Evolutionary conservation across 2,329 filamentous ascomycete species (phyloP), one percentile per base, ranked within the genome.

Genomic region (Cladorrhinum sp.): DNA sequence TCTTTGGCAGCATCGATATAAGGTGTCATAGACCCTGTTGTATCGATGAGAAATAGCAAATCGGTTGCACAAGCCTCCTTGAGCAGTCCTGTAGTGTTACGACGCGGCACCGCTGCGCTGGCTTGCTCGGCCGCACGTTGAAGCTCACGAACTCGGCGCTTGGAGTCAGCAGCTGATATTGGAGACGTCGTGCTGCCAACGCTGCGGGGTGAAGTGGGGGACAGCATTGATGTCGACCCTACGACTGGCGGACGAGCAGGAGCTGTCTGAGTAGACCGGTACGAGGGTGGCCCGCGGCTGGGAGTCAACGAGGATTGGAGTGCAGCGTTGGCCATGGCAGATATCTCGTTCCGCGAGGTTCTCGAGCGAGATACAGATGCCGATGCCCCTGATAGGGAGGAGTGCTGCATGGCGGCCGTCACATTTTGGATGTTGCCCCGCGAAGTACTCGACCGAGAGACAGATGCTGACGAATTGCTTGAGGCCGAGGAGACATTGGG

Each of bases 31-130:
- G 74, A 76, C 0, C 59, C 59, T 0, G 75, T 76, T 0, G 71
- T 73, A 58, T 77, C 75, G 8, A 76, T 71, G 24, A 76, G 68
- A 52, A 77, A 77, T 0, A 76, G 56, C 32, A 76, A 23, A 52
- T 76, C 75, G 2, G 72, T 75, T 0, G 74, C 70, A 58, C 71
- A 75, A 1, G 68, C 67, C 1, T 58, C 50, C 57, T 71, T 71
- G 64, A 76, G 76, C 16, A 76, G 60, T 6, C 71, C 72, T 3
- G 48, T 48, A 3, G 65, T 67, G 27, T 32, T 12, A 32, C 27
- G 27, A 32, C 27, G 27, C 20, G 51, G 52, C 3, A 57, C 49
- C 9, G 22, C 23, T 18, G 29, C 54, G 18, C 36, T 59, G 5
- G 62, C 63, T 22, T 24, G n/a, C 20, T 59, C 32, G 8, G 62